These are phyloP conservation scores for Xylaria sp. DNA, from an alignment of 2,329 filamentous ascomycete species.

Conservation along the genomic window DNA sequence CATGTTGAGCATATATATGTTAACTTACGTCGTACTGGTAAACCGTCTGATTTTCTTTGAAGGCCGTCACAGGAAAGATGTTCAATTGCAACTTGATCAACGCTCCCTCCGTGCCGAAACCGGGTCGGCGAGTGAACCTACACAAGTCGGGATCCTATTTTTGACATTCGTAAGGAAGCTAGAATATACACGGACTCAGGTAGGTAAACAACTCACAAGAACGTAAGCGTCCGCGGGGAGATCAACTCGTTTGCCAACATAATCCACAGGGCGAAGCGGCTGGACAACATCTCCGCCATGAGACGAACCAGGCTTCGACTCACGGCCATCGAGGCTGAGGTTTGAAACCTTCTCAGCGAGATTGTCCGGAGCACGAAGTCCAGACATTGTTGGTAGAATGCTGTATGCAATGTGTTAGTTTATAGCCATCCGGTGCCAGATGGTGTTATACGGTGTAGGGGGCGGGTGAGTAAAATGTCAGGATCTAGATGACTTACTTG, in stretches of 20 bases:
- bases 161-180: conserved; percentile 12
- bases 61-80: conserved; percentile 62
- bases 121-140: conserved; percentile 44
- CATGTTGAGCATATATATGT: background rate
- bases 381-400: conserved; percentile 7
- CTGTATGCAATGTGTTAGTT: background rate
- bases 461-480: too few relatives aligned
- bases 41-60: conserved; percentile 53
- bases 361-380: background rate
- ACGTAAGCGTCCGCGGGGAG: conserved; percentile 54
- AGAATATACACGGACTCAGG: too few relatives aligned
- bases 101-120: conserved; percentile 53
- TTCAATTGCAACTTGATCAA: conserved; percentile 59
- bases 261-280: conserved; percentile 28
- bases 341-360: conserved; percentile 12
- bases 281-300: conserved; percentile 22
- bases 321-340: conserved; percentile 19
- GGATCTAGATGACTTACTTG: too few relatives aligned
- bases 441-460: background rate
- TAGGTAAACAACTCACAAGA: conserved; percentile 30
- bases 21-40: conserved; percentile 79
- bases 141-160: conserved; percentile 25
- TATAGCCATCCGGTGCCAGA: background rate
- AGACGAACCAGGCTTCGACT: background rate
- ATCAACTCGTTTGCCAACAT: conserved; percentile 47